Percentiles rank a stretch among this genome's conserved stretches.
Conservation (phyloP, 2,329 filamentous ascomycete species). For the Nigrograna mackinnonii region DNA sequence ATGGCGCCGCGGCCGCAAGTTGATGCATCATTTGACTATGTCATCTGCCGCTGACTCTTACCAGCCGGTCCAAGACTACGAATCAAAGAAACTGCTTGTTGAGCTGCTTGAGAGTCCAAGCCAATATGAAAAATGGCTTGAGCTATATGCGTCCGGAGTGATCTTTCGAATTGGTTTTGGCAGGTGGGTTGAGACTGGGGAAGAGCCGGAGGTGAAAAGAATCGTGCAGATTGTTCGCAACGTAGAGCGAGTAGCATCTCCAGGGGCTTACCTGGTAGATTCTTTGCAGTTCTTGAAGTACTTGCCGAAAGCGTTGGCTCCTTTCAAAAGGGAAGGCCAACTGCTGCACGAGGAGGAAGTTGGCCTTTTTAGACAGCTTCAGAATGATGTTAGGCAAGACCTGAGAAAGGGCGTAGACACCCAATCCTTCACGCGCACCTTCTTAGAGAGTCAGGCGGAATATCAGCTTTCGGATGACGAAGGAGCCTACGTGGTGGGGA, state of each 20-base stretch:
- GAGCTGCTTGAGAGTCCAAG: constrained; percentile 37
- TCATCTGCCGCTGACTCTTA: constrained; percentile 30
- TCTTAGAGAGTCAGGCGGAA: constrained; percentile 21
- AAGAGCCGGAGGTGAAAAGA: constrained; percentile 6
- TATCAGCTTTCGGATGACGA: constrained; percentile 28
- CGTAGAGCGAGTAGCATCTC: constrained; percentile 15
- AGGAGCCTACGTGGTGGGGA: constrained; percentile 35
- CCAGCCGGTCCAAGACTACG: constrained; percentile 18
- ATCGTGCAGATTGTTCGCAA: not conserved
- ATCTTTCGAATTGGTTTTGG: constrained; percentile 47
- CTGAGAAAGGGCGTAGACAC: constrained; percentile 9
- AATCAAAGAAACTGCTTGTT: not conserved
- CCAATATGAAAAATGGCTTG: constrained; percentile 43
- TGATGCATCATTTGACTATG: constrained; percentile 38
- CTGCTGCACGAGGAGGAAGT: constrained; percentile 27
- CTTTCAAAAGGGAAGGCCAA: constrained; percentile 32
- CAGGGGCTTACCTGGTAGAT: constrained; percentile 42
- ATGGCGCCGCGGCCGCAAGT: constrained; percentile 36
- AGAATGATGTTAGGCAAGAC: constrained; percentile 29
- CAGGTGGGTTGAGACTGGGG: constrained; percentile 35
- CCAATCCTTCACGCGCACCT: constrained; percentile 23
- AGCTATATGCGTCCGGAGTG: constrained; percentile 46
- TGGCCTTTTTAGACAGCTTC: constrained; percentile 27
- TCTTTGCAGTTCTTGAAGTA: constrained; percentile 30
- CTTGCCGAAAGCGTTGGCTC: constrained; percentile 28